Percentiles rank a stretch among this genome's conserved stretches.
phyloP scores from a whole-genome alignment of 768 basidiomycete genomes.

The Neoboletus brunneissimus region DNA sequence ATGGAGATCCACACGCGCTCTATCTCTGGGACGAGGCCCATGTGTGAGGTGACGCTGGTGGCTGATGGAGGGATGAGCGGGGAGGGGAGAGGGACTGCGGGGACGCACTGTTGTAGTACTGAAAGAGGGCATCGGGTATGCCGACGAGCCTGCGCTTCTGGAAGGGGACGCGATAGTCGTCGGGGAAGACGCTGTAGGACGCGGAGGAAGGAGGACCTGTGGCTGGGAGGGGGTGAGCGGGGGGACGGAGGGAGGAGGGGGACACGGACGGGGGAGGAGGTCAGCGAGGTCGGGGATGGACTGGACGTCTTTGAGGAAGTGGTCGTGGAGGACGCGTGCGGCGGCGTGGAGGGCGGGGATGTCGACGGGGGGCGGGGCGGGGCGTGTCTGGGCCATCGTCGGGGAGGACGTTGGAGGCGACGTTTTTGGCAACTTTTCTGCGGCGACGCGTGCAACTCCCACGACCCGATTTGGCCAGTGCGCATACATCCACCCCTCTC shows the following conservation, averaged over 20 bases:
- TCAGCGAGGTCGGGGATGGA: constrained; percentile 76
- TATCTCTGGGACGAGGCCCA: constrained; percentile 91
- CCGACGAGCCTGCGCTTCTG: constrained; percentile 73
- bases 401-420: not conserved
- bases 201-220: constrained; percentile 66
- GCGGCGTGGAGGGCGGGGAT: constrained; percentile 62
- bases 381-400: constrained; percentile 22
- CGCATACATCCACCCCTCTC: too few species aligned
- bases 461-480: constrained; percentile 7
- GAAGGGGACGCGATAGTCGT: constrained; percentile 76
- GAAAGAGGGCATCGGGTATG: constrained; percentile 76
- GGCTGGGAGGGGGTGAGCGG: constrained; percentile 38
- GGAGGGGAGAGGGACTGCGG: not conserved
- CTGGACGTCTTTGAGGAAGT: constrained; percentile 69
- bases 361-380: constrained; percentile 43
- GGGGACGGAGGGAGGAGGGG: not conserved
- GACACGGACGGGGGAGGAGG: constrained; percentile 54
- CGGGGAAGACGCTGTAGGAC: constrained; percentile 74
- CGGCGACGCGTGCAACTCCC: not conserved
- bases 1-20: constrained; percentile 95
- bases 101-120: constrained; percentile 70
- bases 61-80: constrained; percentile 39
- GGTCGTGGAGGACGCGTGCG: constrained; percentile 63
- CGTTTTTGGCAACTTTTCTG: not conserved
- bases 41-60: constrained; percentile 68